Conservation (phyloP, 2,329 filamentous ascomycete species). For the Cladosporium sp. region DNA sequence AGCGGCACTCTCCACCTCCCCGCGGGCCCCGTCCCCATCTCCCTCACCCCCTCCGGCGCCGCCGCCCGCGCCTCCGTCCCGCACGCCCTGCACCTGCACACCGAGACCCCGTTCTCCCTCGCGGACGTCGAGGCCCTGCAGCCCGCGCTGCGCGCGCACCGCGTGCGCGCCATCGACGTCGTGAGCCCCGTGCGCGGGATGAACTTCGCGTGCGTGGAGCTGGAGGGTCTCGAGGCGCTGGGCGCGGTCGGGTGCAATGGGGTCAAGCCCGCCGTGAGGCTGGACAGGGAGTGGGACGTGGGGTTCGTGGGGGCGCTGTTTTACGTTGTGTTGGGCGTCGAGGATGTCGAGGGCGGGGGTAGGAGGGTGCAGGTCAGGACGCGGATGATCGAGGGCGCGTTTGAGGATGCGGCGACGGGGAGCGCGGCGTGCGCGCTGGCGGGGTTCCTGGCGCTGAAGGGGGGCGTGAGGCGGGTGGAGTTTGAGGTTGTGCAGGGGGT, state of each 20-base stretch:
- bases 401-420: constrained; percentile 47
- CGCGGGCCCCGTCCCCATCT: constrained; percentile 38
- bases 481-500: constrained; percentile 45
- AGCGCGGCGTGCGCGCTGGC: constrained; percentile 44
- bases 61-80: constrained; percentile 59
- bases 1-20: constrained; percentile 37
- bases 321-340: constrained; percentile 39
- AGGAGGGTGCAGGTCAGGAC: background rate
- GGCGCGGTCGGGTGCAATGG: constrained; percentile 34
- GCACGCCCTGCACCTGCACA: constrained; percentile 60
- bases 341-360: background rate
- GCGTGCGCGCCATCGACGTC: constrained; percentile 20
- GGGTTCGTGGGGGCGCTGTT: constrained; percentile 54
- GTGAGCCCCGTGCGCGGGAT: constrained; percentile 62
- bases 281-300: constrained; percentile 46
- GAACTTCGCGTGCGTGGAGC: constrained; percentile 61
- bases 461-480: constrained; percentile 25
- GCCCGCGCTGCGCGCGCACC: constrained; percentile 24
- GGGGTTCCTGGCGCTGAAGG: constrained; percentile 39
- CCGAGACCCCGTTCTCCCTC: constrained; percentile 23
- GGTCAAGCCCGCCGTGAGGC: constrained; percentile 29
- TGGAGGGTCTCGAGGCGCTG: constrained; percentile 56
- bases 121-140: constrained; percentile 32
- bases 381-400: constrained; percentile 15
- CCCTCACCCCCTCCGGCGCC: constrained; percentile 27